Percentiles rank a stretch among this genome's conserved stretches.
phyloP scores from a whole-genome alignment of 805 yeast species.

The Candida golubevii region DNA sequence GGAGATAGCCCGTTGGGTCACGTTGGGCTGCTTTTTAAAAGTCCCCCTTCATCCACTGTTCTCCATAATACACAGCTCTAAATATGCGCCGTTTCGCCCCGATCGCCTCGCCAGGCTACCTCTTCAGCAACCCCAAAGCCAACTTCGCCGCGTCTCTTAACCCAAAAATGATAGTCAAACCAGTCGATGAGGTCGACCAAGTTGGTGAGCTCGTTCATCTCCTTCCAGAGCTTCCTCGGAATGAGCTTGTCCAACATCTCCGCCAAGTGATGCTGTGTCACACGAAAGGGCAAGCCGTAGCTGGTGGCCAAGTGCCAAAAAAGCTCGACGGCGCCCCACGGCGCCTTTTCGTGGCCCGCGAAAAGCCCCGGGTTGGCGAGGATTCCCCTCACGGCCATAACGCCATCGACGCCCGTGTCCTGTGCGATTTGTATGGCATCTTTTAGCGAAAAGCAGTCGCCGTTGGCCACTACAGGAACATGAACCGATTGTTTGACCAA shows the following conservation, averaged over 20 bases:
- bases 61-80: background rate
- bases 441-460: constrained; percentile 74
- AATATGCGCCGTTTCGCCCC: constrained; percentile 14
- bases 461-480: constrained; percentile 93
- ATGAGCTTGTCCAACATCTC: constrained; percentile 71
- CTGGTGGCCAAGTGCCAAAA: constrained; percentile 76
- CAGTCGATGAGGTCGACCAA: constrained; percentile 72
- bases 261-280: constrained; percentile 81
- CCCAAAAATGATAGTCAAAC: constrained; percentile 67
- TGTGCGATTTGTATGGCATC: constrained; percentile 64
- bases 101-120: constrained; percentile 23
- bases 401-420: constrained; percentile 79
- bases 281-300: constrained; percentile 80
- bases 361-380: constrained; percentile 85
- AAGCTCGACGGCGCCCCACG: constrained; percentile 87
- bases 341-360: constrained; percentile 66
- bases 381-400: constrained; percentile 93
- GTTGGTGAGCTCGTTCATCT: constrained; percentile 57
- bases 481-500: constrained; percentile 49
- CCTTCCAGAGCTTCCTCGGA: constrained; percentile 32
- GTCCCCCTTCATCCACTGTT: too few relatives aligned
- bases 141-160: constrained; percentile 62
- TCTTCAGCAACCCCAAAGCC: constrained; percentile 60
- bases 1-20: too few relatives aligned
- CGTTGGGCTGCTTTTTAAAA: too few relatives aligned